A percentile compares a stretch with the other conserved stretches of the same genome.
Conservation (phyloP, 768 basidiomycete species). For the Tephrocybe sp. region DNA sequence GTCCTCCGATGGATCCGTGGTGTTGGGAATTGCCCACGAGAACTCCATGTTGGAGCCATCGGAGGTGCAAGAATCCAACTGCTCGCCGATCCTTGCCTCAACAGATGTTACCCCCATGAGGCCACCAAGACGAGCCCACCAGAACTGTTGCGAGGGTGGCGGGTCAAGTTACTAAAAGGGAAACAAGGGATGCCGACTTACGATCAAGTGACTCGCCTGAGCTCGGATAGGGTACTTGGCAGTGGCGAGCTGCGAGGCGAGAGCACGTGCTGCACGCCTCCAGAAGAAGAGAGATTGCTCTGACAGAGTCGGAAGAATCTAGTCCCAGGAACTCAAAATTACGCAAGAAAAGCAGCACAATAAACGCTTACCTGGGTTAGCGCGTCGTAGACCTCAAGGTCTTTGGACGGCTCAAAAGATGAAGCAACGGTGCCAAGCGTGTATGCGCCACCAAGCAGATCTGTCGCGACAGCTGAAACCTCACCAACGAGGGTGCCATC, state of each 20-base stretch:
- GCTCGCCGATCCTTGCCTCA: constrained; percentile 10
- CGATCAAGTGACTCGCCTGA: constrained; percentile 15
- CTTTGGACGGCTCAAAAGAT: constrained; percentile 1
- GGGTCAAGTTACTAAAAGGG: not conserved
- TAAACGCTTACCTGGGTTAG: constrained; percentile 9
- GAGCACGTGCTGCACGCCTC: constrained; percentile 9
- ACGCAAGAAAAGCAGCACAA: not conserved
- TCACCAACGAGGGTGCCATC: constrained; percentile 8
- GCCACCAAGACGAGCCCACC: constrained; percentile 19
- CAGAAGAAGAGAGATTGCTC: constrained; percentile 16
- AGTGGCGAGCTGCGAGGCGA: constrained; percentile 15
- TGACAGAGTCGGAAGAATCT: constrained; percentile 15
- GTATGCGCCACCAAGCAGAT: constrained; percentile 13
- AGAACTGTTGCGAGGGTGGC: constrained; percentile 3
- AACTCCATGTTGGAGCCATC: constrained; percentile 18
- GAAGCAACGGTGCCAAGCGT: constrained; percentile 7
- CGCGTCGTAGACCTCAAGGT: constrained; percentile 12
- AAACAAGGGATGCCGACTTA: not conserved
- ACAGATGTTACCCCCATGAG: constrained; percentile 14
- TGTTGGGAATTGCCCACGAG: constrained; percentile 16
- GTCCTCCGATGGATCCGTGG: constrained; percentile 14
- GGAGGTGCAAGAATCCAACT: constrained; percentile 14
- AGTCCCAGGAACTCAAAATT: not conserved
- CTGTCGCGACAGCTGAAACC: constrained; percentile 11
- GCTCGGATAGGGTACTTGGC: constrained; percentile 17